These are phyloP conservation scores for Xylariaceae sp. DNA, from an alignment of 2,329 filamentous ascomycete species.

Conservation along the genomic window DNA sequence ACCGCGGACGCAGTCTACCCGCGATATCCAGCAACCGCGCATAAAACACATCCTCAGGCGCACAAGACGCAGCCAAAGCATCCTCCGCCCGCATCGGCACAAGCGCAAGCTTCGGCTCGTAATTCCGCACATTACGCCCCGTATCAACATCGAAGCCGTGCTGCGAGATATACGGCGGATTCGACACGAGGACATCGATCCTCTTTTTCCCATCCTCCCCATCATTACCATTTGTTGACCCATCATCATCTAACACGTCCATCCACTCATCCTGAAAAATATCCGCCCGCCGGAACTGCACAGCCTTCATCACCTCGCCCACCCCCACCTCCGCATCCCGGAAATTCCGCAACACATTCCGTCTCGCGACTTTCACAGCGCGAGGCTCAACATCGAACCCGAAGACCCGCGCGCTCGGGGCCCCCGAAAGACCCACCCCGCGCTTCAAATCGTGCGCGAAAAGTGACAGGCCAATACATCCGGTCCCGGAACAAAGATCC, in stretches of 20 bases:
- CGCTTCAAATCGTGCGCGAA: slow-evolving; percentile 39
- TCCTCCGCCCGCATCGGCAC: slow-evolving; percentile 43
- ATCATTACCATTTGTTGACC: neutral
- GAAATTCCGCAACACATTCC: slow-evolving; percentile 57
- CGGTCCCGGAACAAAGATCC: slow-evolving; percentile 86
- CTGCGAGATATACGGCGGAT: slow-evolving; percentile 84
- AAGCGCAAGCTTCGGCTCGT: slow-evolving; percentile 75
- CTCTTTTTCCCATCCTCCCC: neutral
- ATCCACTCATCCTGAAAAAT: slow-evolving; percentile 44
- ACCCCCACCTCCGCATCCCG: neutral
- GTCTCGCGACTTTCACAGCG: slow-evolving; percentile 60
- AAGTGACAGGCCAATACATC: slow-evolving; percentile 79
- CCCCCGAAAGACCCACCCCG: slow-evolving; percentile 15
- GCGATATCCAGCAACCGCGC: slow-evolving; percentile 56
- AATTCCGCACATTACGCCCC: slow-evolving; percentile 68
- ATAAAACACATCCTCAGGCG: slow-evolving; percentile 59
- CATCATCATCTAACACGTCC: slow-evolving; percentile 6
- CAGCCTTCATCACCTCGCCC: slow-evolving; percentile 22
- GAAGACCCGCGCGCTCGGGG: slow-evolving; percentile 12
- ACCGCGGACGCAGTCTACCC: slow-evolving; percentile 41
- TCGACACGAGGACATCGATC: slow-evolving; percentile 70
- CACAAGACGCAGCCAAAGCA: slow-evolving; percentile 3
- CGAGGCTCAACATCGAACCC: slow-evolving; percentile 68
- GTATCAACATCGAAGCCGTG: slow-evolving; percentile 58
- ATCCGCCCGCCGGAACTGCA: slow-evolving; percentile 46